phyloP scores from a whole-genome alignment of 441 rosid genomes.

The Croton setiger region DNA sequence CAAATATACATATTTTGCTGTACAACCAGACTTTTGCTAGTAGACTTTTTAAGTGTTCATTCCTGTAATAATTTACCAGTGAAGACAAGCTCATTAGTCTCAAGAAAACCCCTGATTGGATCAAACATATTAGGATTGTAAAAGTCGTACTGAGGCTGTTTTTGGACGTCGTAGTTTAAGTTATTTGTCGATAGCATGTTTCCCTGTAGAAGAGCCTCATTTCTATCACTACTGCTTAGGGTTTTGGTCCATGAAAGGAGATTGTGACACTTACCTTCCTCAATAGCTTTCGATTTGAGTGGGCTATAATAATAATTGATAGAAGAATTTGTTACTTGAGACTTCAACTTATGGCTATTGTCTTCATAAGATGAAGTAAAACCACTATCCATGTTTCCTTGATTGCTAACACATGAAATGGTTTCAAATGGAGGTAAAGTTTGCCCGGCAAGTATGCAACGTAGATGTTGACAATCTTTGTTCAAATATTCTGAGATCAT shows the following conservation, averaged over 20 bases:
- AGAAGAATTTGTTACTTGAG: conserved; percentile 26
- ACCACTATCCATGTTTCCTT: conserved; percentile 18
- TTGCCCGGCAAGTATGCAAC: conserved; percentile 37
- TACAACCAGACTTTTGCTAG: conserved; percentile 2
- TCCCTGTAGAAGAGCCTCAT: conserved; percentile 17
- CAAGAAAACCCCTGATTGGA: conserved; percentile 26
- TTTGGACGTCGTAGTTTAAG: conserved; percentile 17
- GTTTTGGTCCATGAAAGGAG: conserved; percentile 18
- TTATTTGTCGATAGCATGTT: conserved; percentile 7
- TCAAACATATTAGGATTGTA: conserved; percentile 25
- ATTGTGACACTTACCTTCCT: conserved; percentile 13
- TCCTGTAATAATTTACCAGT: conserved; percentile 16
- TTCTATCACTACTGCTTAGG: conserved; percentile 4
- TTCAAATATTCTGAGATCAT: conserved; percentile 26
- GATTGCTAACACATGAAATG: conserved; percentile 32
- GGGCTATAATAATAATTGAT: conserved; percentile 21
- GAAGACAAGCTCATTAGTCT: conserved; percentile 28
- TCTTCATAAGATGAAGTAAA: conserved; percentile 15
- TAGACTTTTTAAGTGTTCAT: not conserved
- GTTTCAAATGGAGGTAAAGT: conserved; percentile 24
- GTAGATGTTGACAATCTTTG: conserved; percentile 33
- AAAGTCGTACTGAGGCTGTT: conserved; percentile 24
- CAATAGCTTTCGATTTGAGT: conserved; percentile 24
- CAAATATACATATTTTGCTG: conserved; percentile 19
- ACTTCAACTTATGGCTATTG: conserved; percentile 15